Evolutionary conservation across 2,329 filamentous ascomycete genomes (phyloP).

Genomic region (Hymenotorrendiella dingleyae): DNA sequence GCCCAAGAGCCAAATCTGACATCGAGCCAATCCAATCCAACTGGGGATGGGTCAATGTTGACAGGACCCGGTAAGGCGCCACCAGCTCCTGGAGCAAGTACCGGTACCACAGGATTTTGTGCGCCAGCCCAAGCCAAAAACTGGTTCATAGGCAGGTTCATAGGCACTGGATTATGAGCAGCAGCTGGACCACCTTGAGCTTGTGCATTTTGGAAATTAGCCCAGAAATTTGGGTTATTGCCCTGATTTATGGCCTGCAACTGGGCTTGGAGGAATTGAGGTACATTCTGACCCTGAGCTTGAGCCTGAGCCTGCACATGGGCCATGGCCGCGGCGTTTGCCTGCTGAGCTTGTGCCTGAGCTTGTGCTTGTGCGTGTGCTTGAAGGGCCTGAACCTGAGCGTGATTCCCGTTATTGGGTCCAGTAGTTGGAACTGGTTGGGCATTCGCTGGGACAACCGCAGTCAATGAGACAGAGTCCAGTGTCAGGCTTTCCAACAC

Average conservation of each 20-base stretch:
- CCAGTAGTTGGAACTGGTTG: conserved; percentile 7
- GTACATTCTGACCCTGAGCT: background rate
- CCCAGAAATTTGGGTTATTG: too few relatives aligned
- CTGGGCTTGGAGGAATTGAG: background rate
- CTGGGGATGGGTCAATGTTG: conserved; percentile 1
- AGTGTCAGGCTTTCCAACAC: conserved; percentile 50
- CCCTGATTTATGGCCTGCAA: too few relatives aligned
- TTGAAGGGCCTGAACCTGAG: background rate
- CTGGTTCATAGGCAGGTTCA: too few relatives aligned
- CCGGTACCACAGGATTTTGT: too few relatives aligned
- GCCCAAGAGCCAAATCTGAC: conserved; percentile 42
- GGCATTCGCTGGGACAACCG: conserved; percentile 30
- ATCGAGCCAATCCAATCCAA: conserved; percentile 28
- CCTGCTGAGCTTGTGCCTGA: background rate
- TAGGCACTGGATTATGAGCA: too few relatives aligned
- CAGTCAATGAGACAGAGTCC: conserved; percentile 59
- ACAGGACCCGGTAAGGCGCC: conserved; percentile 1
- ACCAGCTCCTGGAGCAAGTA: too few relatives aligned
- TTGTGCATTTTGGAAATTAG: too few relatives aligned
- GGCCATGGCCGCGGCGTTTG: background rate
- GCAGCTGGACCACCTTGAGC: too few relatives aligned
- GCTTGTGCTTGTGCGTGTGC: background rate
- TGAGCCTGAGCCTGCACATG: too few relatives aligned
- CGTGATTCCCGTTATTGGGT: background rate
- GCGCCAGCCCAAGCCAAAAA: too few relatives aligned